Percentiles rank a stretch among this genome's conserved stretches.
phyloP scores from a whole-genome alignment of 352 stramenopile species.

The Blastocystis sp. region DNA sequence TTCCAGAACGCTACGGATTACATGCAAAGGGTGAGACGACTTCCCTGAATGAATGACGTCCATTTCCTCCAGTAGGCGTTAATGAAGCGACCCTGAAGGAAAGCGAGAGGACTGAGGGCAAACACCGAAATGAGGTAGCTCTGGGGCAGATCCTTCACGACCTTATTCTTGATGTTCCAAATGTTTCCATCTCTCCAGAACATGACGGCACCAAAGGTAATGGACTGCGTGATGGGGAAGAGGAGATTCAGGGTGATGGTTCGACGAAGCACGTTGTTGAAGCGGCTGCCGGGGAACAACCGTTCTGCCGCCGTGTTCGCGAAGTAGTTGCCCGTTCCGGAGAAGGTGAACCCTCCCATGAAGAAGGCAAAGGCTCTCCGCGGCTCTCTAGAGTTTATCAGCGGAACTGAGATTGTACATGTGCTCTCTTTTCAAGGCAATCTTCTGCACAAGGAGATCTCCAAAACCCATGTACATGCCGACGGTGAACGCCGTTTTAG shows the following conservation, averaged over 20 bases:
- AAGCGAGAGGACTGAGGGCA: slow-evolving; percentile 7
- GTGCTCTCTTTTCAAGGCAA: slow-evolving; percentile 16
- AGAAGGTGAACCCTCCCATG: slow-evolving; percentile 45
- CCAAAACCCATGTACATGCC: slow-evolving; percentile 46
- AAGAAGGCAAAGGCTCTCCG: slow-evolving; percentile 27
- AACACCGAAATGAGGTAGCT: slow-evolving; percentile 30
- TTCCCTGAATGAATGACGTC: slow-evolving; percentile 36
- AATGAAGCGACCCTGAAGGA: slow-evolving; percentile 13
- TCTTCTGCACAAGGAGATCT: slow-evolving; percentile 23
- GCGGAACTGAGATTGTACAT: background rate
- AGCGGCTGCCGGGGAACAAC: slow-evolving; percentile 5
- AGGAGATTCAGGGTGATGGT: slow-evolving; percentile 26
- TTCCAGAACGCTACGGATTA: slow-evolving; percentile 32
- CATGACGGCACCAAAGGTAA: slow-evolving; percentile 18
- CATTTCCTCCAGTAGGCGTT: slow-evolving; percentile 31
- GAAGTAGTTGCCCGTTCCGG: slow-evolving; percentile 25
- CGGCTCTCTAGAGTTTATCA: background rate
- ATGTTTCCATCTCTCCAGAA: slow-evolving; percentile 40
- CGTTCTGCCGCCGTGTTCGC: background rate
- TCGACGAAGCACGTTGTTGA: slow-evolving; percentile 39
- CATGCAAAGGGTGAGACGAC: background rate
- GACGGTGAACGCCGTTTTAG: slow-evolving; percentile 38
- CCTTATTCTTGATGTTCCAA: slow-evolving; percentile 52
- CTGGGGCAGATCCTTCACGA: slow-evolving; percentile 35
- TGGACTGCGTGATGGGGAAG: slow-evolving; percentile 34